A percentile compares a stretch with the other conserved stretches of the same genome.
Conservation (phyloP, 2,329 filamentous ascomycete species). For the Sporothrix mexicana region DNA sequence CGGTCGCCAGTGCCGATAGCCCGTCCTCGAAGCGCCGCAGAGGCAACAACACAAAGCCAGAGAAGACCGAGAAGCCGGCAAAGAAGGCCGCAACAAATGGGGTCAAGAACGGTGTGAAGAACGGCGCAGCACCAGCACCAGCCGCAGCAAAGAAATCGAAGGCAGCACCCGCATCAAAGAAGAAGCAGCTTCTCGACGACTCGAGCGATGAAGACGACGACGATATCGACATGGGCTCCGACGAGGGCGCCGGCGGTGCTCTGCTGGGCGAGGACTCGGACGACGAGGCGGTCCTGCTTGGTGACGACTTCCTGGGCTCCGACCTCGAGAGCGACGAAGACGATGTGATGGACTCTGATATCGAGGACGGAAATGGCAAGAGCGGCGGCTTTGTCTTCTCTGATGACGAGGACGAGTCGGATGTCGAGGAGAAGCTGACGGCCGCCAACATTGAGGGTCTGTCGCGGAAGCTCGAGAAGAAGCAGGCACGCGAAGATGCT, state of each 20-base stretch:
- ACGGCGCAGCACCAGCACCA: background rate
- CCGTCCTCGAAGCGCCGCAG: slow-evolving; percentile 65
- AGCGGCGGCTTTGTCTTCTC: slow-evolving; percentile 78
- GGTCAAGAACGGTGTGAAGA: slow-evolving; percentile 41
- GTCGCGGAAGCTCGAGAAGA: slow-evolving; percentile 79
- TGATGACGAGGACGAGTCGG: slow-evolving; percentile 91
- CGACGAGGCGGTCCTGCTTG: slow-evolving; percentile 44
- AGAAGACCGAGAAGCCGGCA: slow-evolving; percentile 44
- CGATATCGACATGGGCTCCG: slow-evolving; percentile 49
- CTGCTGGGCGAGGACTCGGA: slow-evolving; percentile 49
- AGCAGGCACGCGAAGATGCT: slow-evolving; percentile 77
- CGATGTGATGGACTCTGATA: slow-evolving; percentile 75
- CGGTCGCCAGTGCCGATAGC: slow-evolving; percentile 51
- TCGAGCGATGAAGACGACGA: slow-evolving; percentile 45
- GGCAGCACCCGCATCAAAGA: slow-evolving; percentile 27
- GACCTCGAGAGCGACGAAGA: slow-evolving; percentile 60
- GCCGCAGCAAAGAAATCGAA: slow-evolving; percentile 45
- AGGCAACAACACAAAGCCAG: slow-evolving; percentile 43
- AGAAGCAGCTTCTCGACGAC: slow-evolving; percentile 43
- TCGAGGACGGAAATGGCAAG: slow-evolving; percentile 56
- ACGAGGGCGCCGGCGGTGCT: slow-evolving; percentile 56
- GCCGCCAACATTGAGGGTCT: slow-evolving; percentile 95
- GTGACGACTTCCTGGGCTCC: slow-evolving; percentile 60
- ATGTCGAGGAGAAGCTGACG: slow-evolving; percentile 87
- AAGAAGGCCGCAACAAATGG: slow-evolving; percentile 42